Conservation (phyloP, 345 rosid genomes). For the Lepidium didymum region DNA sequence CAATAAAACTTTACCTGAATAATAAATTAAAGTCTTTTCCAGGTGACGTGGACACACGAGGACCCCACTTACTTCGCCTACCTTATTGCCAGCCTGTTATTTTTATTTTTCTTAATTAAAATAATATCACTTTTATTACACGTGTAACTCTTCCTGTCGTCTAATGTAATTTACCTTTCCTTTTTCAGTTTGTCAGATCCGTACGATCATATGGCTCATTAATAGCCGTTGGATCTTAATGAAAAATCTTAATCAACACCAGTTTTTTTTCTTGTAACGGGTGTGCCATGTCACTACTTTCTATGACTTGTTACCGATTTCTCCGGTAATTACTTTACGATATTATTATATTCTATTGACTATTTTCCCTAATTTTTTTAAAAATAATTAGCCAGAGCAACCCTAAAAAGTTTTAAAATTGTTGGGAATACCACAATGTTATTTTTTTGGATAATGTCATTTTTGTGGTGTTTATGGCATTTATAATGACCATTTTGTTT, state of each 20-base stretch:
- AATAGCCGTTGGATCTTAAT: slow-evolving; percentile 12
- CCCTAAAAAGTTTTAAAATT: no score
- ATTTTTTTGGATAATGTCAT: no score
- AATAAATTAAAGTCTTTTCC: background rate
- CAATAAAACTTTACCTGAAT: slow-evolving; percentile 1
- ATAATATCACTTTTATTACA: background rate
- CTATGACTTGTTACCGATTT: slow-evolving; percentile 9
- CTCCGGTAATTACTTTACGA: slow-evolving; percentile 1
- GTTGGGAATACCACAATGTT: no score
- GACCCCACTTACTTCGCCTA: slow-evolving; percentile 23
- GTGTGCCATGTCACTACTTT: slow-evolving; percentile 1
- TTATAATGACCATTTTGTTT: no score
- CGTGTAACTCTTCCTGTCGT: slow-evolving; percentile 10
- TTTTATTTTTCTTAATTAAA: background rate
- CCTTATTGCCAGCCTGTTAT: slow-evolving; percentile 27
- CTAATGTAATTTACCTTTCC: background rate
- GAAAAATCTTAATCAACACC: background rate
- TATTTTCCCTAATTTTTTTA: slow-evolving; percentile 12
- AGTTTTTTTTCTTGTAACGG: slow-evolving; percentile 9
- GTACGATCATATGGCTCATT: slow-evolving; percentile 1
- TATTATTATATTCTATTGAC: background rate
- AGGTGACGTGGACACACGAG: slow-evolving; percentile 30
- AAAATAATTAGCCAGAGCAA: no score
- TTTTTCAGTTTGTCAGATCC: background rate
- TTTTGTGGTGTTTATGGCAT: no score